Percentiles rank a stretch among this genome's conserved stretches.
phyloP scores from a whole-genome alignment of 345 rosid species.

The Abelmoschus esculentus region DNA sequence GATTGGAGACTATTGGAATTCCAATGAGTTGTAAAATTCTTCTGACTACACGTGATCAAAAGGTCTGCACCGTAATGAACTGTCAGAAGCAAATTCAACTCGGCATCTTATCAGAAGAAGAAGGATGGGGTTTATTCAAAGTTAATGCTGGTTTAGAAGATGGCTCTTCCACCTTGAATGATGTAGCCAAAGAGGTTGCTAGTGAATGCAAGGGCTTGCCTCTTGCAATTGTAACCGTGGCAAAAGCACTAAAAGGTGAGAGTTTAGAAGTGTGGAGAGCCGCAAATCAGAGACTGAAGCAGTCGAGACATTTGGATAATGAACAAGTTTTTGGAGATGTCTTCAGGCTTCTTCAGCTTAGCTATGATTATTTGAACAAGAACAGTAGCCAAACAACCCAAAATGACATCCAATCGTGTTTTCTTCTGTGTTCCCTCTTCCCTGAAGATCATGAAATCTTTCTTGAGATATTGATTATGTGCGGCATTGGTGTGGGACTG shows the following conservation, averaged over 20 bases:
- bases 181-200: neutral
- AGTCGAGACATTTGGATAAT: neutral
- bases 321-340: neutral
- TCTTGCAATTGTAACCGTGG: neutral
- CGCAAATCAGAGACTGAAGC: neutral
- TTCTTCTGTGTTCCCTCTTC: neutral
- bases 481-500: neutral
- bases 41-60: neutral
- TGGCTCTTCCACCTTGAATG: neutral
- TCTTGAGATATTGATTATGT: neutral
- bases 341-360: neutral
- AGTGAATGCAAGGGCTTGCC: neutral
- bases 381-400: neutral
- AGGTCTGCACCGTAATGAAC: neutral
- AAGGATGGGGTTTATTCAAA: neutral
- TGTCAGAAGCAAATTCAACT: neutral
- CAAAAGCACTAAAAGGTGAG: neutral
- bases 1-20: neutral
- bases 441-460: neutral
- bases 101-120: neutral
- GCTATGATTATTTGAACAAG: neutral
- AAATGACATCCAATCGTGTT: neutral
- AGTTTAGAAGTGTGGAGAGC: neutral
- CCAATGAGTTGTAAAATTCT: neutral
- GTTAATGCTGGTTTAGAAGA: neutral